Conservation (phyloP, 768 basidiomycete species). For the Russula dissimulans region DNA sequence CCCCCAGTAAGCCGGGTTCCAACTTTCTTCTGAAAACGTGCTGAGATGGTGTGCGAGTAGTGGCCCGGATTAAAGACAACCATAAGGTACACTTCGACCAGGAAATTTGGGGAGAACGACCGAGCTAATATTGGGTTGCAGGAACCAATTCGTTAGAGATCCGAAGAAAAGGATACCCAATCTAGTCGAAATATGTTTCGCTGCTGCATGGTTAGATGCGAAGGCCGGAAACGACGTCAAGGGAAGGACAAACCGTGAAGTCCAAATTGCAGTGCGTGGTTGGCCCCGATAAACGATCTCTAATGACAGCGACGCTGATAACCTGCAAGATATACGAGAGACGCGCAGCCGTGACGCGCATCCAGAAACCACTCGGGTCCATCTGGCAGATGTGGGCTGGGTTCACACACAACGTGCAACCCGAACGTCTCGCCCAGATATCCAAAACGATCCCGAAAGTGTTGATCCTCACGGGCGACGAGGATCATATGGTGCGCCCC, state of each 20-base stretch:
- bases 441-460: conserved; percentile 55
- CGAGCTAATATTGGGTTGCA: conserved; percentile 28
- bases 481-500: conserved; percentile 49
- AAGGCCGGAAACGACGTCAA: conserved; percentile 42
- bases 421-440: conserved; percentile 26
- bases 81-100: background rate
- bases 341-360: conserved; percentile 43
- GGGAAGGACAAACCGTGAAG: conserved; percentile 55
- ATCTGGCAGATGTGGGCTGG: conserved; percentile 68
- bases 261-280: conserved; percentile 43
- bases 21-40: background rate
- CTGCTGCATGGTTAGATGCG: conserved; percentile 20
- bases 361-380: conserved; percentile 50
- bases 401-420: conserved; percentile 49
- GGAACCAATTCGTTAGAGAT: conserved; percentile 14
- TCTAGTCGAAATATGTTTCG: too few relatives aligned
- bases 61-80: conserved; percentile 18
- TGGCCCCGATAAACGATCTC: background rate
- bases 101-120: background rate
- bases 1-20: conserved; percentile 42
- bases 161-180: too few relatives aligned
- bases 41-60: background rate
- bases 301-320: background rate
- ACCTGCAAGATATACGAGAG: conserved; percentile 33
- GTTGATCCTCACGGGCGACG: conserved; percentile 55